Conservation (phyloP, 164 flowering plant species). For the Chloranthus sessilifolius region DNA sequence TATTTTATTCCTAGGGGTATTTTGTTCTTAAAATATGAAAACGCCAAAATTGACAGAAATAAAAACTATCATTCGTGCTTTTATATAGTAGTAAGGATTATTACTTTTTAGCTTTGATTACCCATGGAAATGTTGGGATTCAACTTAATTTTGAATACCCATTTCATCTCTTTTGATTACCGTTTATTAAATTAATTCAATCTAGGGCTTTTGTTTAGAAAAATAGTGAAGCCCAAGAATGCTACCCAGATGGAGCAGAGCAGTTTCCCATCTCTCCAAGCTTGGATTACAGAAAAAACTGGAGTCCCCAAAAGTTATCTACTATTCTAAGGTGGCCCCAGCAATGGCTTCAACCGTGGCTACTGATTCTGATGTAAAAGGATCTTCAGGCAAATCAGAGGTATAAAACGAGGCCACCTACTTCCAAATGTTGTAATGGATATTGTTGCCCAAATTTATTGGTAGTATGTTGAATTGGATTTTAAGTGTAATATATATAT, state of each 20-base stretch:
- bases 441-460: not conserved
- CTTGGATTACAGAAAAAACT: slow-evolving; percentile 9
- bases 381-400: slow-evolving; percentile 11
- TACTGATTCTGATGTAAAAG: slow-evolving; percentile 13
- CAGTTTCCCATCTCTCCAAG: slow-evolving; percentile 15
- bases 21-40: too few species aligned
- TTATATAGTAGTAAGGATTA: too few species aligned
- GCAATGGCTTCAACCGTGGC: slow-evolving; percentile 7
- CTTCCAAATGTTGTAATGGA: not conserved
- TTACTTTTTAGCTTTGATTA: too few species aligned
- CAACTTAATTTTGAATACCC: too few species aligned
- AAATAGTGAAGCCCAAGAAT: slow-evolving; percentile 16
- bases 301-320: slow-evolving; percentile 12
- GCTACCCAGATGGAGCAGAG: slow-evolving; percentile 46
- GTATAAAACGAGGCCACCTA: slow-evolving; percentile 7
- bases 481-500: too few species aligned
- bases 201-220: too few species aligned
- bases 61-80: too few species aligned
- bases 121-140: too few species aligned
- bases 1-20: too few species aligned
- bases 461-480: not conserved
- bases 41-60: too few species aligned
- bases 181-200: too few species aligned
- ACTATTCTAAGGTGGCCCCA: slow-evolving; percentile 32
- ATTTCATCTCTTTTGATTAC: too few species aligned